phyloP scores from a whole-genome alignment of 2,329 filamentous ascomycete species.

The Aspergillus sp. region DNA sequence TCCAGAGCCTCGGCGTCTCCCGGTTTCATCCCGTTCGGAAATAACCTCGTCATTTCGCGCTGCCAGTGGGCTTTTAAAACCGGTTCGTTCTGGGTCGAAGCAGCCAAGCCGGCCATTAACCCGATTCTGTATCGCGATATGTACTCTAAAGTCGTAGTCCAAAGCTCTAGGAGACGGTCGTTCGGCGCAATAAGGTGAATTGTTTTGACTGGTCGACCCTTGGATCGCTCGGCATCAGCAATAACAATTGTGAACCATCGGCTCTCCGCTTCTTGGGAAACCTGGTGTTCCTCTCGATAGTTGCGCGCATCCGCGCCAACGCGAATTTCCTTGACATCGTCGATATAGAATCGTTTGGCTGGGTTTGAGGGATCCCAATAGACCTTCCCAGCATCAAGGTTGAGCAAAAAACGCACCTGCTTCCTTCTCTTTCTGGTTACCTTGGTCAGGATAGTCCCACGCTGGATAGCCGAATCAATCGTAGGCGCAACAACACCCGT shows the following conservation, averaged over 20 bases:
- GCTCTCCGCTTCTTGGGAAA: constrained; percentile 65
- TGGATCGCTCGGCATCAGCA: constrained; percentile 72
- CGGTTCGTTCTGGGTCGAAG: constrained; percentile 71
- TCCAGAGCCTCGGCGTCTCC: constrained; percentile 71
- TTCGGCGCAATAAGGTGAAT: constrained; percentile 84
- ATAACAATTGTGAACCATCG: constrained; percentile 92
- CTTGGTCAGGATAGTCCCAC: constrained; percentile 76
- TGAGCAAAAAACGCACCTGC: constrained; percentile 72
- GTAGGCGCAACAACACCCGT: constrained; percentile 59
- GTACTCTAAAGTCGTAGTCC: constrained; percentile 80
- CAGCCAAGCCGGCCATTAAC: constrained; percentile 84
- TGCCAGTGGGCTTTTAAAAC: constrained; percentile 84
- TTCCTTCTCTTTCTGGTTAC: constrained; percentile 79
- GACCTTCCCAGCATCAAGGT: constrained; percentile 81
- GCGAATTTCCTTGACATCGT: constrained; percentile 90
- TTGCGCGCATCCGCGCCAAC: constrained; percentile 80
- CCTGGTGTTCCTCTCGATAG: constrained; percentile 79
- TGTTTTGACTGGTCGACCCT: constrained; percentile 68
- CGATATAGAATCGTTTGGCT: constrained; percentile 85
- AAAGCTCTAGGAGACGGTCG: constrained; percentile 69
- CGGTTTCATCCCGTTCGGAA: constrained; percentile 39
- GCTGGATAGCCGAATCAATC: constrained; percentile 72
- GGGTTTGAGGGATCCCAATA: constrained; percentile 79
- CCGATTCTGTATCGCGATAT: constrained; percentile 85
- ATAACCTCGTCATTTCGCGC: constrained; percentile 73